Conservation (phyloP, 1,284 basidiomycete species). For the Ganoderma resinaceum region DNA sequence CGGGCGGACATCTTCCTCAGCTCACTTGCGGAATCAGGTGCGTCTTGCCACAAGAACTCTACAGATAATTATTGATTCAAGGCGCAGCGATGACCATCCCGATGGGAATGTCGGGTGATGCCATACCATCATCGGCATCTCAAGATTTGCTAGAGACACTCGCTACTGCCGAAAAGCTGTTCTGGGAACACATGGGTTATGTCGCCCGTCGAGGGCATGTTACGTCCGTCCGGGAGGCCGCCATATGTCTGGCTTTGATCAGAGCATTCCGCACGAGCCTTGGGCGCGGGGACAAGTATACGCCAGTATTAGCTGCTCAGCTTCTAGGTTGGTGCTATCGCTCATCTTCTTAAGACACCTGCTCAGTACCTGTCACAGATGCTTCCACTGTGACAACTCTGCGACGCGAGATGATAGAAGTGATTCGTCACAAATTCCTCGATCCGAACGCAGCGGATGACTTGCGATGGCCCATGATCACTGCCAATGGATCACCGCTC, state of each 20-base stretch:
- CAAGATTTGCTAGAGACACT: conserved; percentile 71
- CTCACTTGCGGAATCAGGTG: conserved; percentile 87
- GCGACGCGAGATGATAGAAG: conserved; percentile 80
- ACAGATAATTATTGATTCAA: neutral
- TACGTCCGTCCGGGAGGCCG: conserved; percentile 75
- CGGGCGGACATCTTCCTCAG: conserved; percentile 86
- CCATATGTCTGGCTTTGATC: conserved; percentile 74
- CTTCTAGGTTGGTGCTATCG: conserved; percentile 65
- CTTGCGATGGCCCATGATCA: conserved; percentile 70
- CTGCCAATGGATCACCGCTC: conserved; percentile 48
- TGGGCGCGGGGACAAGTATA: conserved; percentile 59
- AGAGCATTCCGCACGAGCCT: conserved; percentile 82
- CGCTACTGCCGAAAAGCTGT: conserved; percentile 71
- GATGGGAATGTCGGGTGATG: conserved; percentile 71
- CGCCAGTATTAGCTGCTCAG: conserved; percentile 62
- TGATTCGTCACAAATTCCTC: conserved; percentile 70
- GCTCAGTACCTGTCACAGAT: conserved; percentile 51
- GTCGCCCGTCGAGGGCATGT: conserved; percentile 68
- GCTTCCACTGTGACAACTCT: conserved; percentile 77
- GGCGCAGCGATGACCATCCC: conserved; percentile 81
- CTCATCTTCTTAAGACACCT: neutral
- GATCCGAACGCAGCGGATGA: conserved; percentile 55
- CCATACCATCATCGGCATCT: conserved; percentile 50
- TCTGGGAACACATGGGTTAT: conserved; percentile 70
- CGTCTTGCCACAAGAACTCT: conserved; percentile 34